Percentiles rank a stretch among this genome's conserved stretches.
phyloP scores from a whole-genome alignment of 2,329 filamentous ascomycete genomes.

The Penicillium sp. region DNA sequence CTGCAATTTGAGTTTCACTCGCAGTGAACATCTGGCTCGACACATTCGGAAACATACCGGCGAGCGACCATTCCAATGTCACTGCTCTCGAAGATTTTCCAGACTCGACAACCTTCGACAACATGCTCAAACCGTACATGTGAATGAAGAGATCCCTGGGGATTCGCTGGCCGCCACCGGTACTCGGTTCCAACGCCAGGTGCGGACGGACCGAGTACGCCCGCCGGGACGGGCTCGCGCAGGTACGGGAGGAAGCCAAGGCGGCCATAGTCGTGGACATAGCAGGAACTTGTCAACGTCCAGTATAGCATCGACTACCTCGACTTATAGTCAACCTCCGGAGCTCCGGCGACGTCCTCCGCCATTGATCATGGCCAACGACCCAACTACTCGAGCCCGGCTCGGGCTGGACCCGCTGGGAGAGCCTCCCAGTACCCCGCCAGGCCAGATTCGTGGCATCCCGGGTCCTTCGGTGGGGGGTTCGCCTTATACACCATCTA shows the following conservation, averaged over 20 bases:
- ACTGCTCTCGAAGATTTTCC: conserved; percentile 88
- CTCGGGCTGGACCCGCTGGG: conserved; percentile 59
- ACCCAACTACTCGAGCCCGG: conserved; percentile 56
- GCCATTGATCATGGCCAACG: conserved; percentile 73
- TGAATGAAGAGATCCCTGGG: conserved; percentile 92
- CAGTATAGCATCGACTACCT: conserved; percentile 71
- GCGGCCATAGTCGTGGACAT: conserved; percentile 68
- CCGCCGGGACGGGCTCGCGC: conserved; percentile 69
- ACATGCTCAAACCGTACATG: conserved; percentile 94
- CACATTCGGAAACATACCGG: conserved; percentile 99
- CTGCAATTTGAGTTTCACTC: conserved; percentile 88
- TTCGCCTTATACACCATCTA: conserved; percentile 76
- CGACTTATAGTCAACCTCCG: conserved; percentile 57
- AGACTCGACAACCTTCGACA: conserved; percentile 90
- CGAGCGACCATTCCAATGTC: conserved; percentile 92
- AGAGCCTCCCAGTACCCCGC: conserved; percentile 59
- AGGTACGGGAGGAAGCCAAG: conserved; percentile 68
- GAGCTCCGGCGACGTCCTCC: conserved; percentile 68
- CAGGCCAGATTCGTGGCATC: conserved; percentile 59
- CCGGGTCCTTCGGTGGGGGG: conserved; percentile 64
- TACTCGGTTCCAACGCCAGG: conserved; percentile 85
- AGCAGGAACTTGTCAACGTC: conserved; percentile 80
- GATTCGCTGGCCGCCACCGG: conserved; percentile 90
- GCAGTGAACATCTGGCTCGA: conserved; percentile 88
- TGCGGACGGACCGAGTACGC: conserved; percentile 77